Evolutionary conservation across 495 filamentous ascomycete genomes (phyloP), one percentile per base, ranked within the genome.

Genomic region (Penicillium bovifimosum): DNA sequence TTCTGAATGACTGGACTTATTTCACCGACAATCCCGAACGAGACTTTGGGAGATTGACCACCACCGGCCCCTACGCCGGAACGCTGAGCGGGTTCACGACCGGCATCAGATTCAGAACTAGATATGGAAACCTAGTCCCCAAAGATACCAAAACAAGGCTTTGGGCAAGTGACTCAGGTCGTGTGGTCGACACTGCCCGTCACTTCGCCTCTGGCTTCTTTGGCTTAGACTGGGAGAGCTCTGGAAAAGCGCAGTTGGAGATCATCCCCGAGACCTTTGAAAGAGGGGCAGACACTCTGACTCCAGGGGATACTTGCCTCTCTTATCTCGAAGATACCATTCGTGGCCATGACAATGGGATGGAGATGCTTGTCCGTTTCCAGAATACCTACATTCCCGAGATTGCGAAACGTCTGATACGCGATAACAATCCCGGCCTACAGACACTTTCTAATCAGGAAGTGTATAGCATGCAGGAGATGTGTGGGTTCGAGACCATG

Each of bases 391-490:
- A 84, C 52, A 65, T 80, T 16, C 64, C 70, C 6, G 54, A 63
- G 27, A 78, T 83, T 39, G 58, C 70, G 13, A 49, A 71, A 6
- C 68, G 80, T 32, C 61, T 84, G 6, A 43, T 66, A 16, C 47
- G 76, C 26, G 51, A 69, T 41, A 32, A 41, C 1, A 83, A 82
- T 41, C 58, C 66, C 5, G 70, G 58, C 5, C 60, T 76, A 0
- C 59, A 53, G 1, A 32, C 50, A 18, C 62, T 78, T 24, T 68
- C 63, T 1, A 69, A 77, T 40, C 50, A 58, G 8, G 80, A 83
- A 47, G 56, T 84, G 27, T 84, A 75, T 58, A 73, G 71, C 50
- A 84, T 84, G 81, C 81, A 83, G 54, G 79, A 82, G 50, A 76
- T 82, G 68, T 84, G 81, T 53, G 81, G 80, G 11, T 84, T 82